These are phyloP conservation scores for Linum tenue DNA, from an alignment of 345 rosid genomes.

Conservation along the genomic window DNA sequence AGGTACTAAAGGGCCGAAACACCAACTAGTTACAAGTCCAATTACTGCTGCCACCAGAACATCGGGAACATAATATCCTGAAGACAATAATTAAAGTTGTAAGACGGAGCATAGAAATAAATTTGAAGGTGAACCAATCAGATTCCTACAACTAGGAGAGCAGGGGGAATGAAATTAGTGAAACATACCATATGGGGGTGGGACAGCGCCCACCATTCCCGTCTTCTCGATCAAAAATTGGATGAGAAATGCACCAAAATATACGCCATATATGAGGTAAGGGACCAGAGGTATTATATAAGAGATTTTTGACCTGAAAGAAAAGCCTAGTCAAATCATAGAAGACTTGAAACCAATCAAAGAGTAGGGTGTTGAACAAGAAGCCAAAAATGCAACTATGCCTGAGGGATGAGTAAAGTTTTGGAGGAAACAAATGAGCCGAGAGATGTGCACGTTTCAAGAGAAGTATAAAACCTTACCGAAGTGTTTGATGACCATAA, in stretches of 20 bases:
- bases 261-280: conserved; percentile 52
- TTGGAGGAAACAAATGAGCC: background rate
- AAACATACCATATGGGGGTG: conserved; percentile 85
- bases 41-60: conserved; percentile 53
- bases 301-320: conserved; percentile 60
- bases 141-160: background rate
- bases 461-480: conserved; percentile 31
- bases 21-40: conserved; percentile 71
- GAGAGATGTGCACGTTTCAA: no score
- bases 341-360: background rate
- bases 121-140: background rate
- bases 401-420: background rate
- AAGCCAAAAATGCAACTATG: background rate
- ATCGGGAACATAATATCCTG: conserved; percentile 76
- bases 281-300: conserved; percentile 70
- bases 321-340: conserved; percentile 22
- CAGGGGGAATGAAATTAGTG: conserved; percentile 19
- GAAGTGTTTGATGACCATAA: conserved; percentile 38
- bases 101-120: background rate
- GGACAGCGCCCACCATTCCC: conserved; percentile 93
- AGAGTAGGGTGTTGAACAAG: background rate
- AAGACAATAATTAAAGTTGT: conserved; percentile 19
- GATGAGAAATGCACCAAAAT: conserved; percentile 74
- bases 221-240: conserved; percentile 87
- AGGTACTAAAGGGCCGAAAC: conserved; percentile 76